Evolutionary conservation across 139 green algal species (phyloP).

Genomic region (Micromonas pusilla): DNA sequence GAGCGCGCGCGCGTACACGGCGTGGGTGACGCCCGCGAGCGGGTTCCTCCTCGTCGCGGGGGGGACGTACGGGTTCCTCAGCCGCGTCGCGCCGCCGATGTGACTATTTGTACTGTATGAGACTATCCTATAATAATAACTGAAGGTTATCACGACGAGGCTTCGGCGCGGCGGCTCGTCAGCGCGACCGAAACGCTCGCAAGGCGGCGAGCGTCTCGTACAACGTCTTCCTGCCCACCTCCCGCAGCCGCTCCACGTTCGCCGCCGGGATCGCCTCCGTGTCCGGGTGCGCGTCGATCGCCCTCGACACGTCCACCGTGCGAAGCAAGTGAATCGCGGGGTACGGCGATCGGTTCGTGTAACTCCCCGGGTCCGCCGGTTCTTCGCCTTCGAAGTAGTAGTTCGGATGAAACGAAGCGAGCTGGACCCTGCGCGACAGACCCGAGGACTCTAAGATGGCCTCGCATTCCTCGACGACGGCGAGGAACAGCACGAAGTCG

Average conservation of each 20-base stretch:
- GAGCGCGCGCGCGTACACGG: constrained; percentile 58
- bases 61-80: constrained; percentile 74
- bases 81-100: not conserved
- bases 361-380: not conserved
- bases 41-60: constrained; percentile 73
- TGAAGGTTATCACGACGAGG: too few species aligned
- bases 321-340: constrained; percentile 11
- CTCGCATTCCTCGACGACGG: not conserved
- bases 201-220: not conserved
- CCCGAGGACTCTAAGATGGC: not conserved
- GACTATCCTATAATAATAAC: too few species aligned
- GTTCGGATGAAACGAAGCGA: constrained; percentile 12
- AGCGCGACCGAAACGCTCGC: not conserved
- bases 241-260: constrained; percentile 2
- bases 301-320: not conserved
- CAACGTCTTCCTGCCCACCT: not conserved
- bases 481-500: constrained; percentile 1
- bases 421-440: not conserved
- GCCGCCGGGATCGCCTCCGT: not conserved
- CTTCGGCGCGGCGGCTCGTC: too few species aligned
- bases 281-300: not conserved
- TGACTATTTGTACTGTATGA: too few species aligned
- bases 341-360: constrained; percentile 11
- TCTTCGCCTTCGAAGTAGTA: constrained; percentile 5
- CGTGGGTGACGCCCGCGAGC: constrained; percentile 79